Percentiles rank a stretch among this genome's conserved stretches.
These are phyloP conservation scores for Prunus armeniaca DNA, from an alignment of 306 rosid species.

Conservation along the genomic window DNA sequence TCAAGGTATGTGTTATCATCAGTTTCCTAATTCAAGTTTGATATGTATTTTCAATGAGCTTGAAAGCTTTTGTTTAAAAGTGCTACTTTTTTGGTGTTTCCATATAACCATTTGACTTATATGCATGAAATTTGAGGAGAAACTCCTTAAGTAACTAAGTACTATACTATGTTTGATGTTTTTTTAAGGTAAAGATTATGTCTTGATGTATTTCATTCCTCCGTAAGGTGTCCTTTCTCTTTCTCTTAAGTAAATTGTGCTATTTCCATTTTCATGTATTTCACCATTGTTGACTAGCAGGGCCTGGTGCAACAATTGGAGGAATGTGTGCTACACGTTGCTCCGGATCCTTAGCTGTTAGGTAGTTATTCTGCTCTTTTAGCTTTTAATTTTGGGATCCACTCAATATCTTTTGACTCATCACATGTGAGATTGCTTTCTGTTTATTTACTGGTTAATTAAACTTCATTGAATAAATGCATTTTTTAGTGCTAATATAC, in stretches of 20 bases:
- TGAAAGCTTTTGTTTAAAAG: not conserved
- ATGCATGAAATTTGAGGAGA: not conserved
- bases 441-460: not conserved
- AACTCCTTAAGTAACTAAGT: not conserved
- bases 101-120: not conserved
- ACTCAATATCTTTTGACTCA: not conserved
- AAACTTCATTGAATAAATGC: not conserved
- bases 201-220: not conserved
- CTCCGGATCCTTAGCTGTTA: constrained; percentile 95
- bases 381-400: not conserved
- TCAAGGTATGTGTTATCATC: not conserved
- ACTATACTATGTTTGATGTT: not conserved
- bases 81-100: not conserved
- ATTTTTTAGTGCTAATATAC: not conserved
- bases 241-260: not conserved
- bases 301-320: constrained; percentile 99
- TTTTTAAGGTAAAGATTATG: not conserved
- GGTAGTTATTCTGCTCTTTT: constrained; percentile 41
- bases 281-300: constrained; percentile 42
- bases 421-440: not conserved
- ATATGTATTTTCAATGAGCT: not conserved
- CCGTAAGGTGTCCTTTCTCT: not conserved
- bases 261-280: constrained; percentile 2
- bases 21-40: not conserved
- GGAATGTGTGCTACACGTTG: constrained; percentile 99